Conservation (phyloP, 108 stramenopile genomes). For the Poteriospumella lacustris region DNA sequence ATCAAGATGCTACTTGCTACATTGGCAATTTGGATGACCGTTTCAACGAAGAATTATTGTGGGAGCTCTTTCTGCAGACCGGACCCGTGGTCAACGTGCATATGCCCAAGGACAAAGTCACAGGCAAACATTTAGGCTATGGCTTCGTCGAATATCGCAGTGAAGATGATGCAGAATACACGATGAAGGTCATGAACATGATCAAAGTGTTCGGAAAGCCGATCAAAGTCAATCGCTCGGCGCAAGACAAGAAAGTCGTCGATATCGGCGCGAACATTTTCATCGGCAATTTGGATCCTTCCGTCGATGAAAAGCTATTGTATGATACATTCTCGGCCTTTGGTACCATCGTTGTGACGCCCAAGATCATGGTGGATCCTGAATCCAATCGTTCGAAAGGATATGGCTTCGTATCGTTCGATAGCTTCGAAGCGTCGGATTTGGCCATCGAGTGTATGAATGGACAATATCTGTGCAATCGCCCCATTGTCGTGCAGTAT, state of each 20-base stretch:
- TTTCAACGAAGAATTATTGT: slow-evolving; percentile 77
- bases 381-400: slow-evolving; percentile 76
- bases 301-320: slow-evolving; percentile 93
- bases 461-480: slow-evolving; percentile 86
- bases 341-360: slow-evolving; percentile 81
- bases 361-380: slow-evolving; percentile 80
- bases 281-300: slow-evolving; percentile 85
- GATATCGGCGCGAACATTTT: slow-evolving; percentile 98
- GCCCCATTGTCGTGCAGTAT: slow-evolving; percentile 90
- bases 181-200: slow-evolving; percentile 92
- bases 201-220: slow-evolving; percentile 83
- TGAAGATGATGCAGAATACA: slow-evolving; percentile 88
- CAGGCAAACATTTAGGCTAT: slow-evolving; percentile 66
- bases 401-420: slow-evolving; percentile 88
- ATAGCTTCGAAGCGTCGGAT: slow-evolving; percentile 87
- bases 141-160: slow-evolving; percentile 93
- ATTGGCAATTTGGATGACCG: slow-evolving; percentile 84
- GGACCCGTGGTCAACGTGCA: slow-evolving; percentile 85
- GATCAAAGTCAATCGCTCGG: slow-evolving; percentile 78
- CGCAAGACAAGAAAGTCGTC: slow-evolving; percentile 67
- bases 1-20: slow-evolving; percentile 97
- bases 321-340: slow-evolving; percentile 97
- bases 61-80: slow-evolving; percentile 75
- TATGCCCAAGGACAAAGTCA: slow-evolving; percentile 96
- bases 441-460: slow-evolving; percentile 98